phyloP scores from a whole-genome alignment of 352 stramenopile genomes.

The Phytopythium ostracodes region DNA sequence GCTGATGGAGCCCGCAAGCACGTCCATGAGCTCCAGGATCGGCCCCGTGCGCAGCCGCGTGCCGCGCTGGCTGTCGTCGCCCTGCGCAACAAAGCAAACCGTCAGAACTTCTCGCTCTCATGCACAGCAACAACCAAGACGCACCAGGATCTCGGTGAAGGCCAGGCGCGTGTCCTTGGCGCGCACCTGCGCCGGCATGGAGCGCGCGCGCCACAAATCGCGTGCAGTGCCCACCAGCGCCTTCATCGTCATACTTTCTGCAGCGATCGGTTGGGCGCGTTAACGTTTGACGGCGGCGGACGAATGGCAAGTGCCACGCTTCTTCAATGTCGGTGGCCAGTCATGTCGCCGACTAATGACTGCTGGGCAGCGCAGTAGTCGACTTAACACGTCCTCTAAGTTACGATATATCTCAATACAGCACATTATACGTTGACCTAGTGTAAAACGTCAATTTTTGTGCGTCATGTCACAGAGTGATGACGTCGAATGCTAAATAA shows the following conservation, averaged over 20 bases:
- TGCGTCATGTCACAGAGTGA: not conserved
- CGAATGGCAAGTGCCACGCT: not conserved
- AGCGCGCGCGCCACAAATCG: slow-evolving; percentile 38
- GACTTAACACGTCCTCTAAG: not conserved
- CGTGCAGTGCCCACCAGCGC: slow-evolving; percentile 34
- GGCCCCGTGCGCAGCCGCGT: slow-evolving; percentile 40
- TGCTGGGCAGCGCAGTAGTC: not conserved
- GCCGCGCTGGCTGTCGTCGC: slow-evolving; percentile 44
- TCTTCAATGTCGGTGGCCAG: not conserved
- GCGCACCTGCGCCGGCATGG: slow-evolving; percentile 39
- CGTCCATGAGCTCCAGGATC: slow-evolving; percentile 53
- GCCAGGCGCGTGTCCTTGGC: slow-evolving; percentile 46
- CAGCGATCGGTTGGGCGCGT: not conserved
- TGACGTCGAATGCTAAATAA: too few species aligned
- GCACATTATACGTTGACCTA: too few species aligned
- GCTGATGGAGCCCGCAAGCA: slow-evolving; percentile 40
- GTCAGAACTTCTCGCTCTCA: not conserved
- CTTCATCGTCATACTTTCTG: slow-evolving; percentile 35
- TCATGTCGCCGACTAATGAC: too few species aligned
- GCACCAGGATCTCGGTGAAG: slow-evolving; percentile 56
- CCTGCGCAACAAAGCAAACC: slow-evolving; percentile 14
- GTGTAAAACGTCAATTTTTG: not conserved
- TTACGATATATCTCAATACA: not conserved
- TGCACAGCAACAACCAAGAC: too few species aligned
- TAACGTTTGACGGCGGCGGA: too few species aligned